Base-by-base conservation (phyloP, 2,329 filamentous ascomycete species). In the Microascus cirrosus region DNA sequence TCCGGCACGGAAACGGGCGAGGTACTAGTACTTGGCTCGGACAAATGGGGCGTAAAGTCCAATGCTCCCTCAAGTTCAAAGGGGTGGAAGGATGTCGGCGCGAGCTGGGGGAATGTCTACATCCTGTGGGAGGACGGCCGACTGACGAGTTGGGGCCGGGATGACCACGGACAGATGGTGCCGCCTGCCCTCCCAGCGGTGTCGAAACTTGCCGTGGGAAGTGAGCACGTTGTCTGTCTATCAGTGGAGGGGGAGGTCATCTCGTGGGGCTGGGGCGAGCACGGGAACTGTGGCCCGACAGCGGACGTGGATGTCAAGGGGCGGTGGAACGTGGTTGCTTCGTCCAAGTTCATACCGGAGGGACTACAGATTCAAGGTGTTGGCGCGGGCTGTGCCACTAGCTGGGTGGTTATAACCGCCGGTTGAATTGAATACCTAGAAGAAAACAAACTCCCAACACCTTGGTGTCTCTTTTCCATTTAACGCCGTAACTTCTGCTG, bases 181-280 rank as follows among this genome's bases (percentile, higher is more conserved):
- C 87, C 89, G 1, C 67, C 71, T 1, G 73, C 75, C 25, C 68
- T 95, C 1, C 85, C 86, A 0, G 66, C 68, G 1, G 66, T 91
- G 3, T 71, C 73, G 11, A 74, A 76, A 25, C 79, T 97, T n/a
- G 87, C 89, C 2, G 82, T 88, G 53, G 94, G 94, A 0, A 96
- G 93, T 67, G 94, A 97, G 70, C 94, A 99, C 70, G 84, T 82
- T n/a, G 71, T 97, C 61, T 89, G 84, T 10, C 71, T 93, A 28
- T 84, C 87, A 0, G 73, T 72, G 11, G 75, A 79, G 22, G 83
- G 83, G 1, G 80, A 85, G 55, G 83, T 96, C 1, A 72, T 95
- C 54, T 82, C 89, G 1, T 97, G 93, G 90, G 94, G 94, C 22
- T 99, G 94, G 94, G 92, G 91, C 1, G 93, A 97, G 71, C 94